Evolutionary conservation across 305 asterid species (phyloP).

Genomic region (Lippia alba): DNA sequence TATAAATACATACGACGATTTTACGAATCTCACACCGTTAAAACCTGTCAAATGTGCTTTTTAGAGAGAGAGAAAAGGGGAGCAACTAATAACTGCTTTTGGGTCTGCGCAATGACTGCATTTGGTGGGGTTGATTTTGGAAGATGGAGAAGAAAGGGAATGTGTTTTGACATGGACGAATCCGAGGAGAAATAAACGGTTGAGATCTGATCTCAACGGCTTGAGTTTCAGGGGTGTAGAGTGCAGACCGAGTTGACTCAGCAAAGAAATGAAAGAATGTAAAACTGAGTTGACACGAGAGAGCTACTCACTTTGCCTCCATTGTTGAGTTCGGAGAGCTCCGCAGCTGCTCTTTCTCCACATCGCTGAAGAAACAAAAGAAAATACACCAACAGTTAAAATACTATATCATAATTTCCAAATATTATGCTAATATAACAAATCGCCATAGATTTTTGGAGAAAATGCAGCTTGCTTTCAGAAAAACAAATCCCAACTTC

Average conservation of each 20-base stretch:
- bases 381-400: not conserved
- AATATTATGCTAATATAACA: not conserved
- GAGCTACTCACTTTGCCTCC: slow-evolving; percentile 58
- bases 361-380: slow-evolving; percentile 41
- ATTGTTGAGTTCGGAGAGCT: slow-evolving; percentile 71
- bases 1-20: not conserved
- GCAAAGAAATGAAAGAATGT: slow-evolving; percentile 1
- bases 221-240: slow-evolving; percentile 37
- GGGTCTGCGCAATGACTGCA: slow-evolving; percentile 33
- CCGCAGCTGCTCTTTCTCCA: slow-evolving; percentile 52
- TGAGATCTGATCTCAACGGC: slow-evolving; percentile 60
- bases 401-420: not conserved
- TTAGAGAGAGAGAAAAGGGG: slow-evolving; percentile 1
- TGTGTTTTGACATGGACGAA: slow-evolving; percentile 45
- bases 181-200: slow-evolving; percentile 54
- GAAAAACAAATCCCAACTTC: not conserved
- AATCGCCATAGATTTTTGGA: not conserved
- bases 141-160: slow-evolving; percentile 35
- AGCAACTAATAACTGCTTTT: slow-evolving; percentile 42
- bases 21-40: slow-evolving; percentile 27
- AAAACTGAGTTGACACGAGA: slow-evolving; percentile 28
- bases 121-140: slow-evolving; percentile 38
- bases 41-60: slow-evolving; percentile 37
- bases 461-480: slow-evolving; percentile 29
- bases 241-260: slow-evolving; percentile 33